Evolutionary conservation across 208 protist genomes (phyloP), one percentile per base, ranked within the genome.

Genomic region (Leishmania lainsoni): DNA sequence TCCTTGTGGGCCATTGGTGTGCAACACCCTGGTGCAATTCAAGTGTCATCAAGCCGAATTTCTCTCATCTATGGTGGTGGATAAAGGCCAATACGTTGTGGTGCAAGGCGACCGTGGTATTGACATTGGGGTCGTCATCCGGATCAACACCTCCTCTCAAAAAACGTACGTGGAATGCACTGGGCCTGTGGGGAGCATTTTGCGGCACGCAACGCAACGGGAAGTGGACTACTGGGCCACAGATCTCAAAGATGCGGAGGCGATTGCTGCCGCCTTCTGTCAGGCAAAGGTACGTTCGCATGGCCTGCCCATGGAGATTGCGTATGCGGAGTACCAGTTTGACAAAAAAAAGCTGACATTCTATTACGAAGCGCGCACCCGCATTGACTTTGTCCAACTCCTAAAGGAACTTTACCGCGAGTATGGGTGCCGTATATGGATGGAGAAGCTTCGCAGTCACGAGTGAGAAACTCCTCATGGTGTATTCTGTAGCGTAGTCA

Each of bases 311-410:
- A 97, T 98, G 91, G 83, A 90, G 17, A 91, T 98, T 74, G 89
- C 86, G 22, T 91, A 96, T n/a, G 92, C 93, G 1, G 94, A 97
- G 76, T 98, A 97, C 76, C 95, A 98, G 81, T 98, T 96, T 80
- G 95, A 98, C 83, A 97, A 97, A 75, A 97, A 98, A 77, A 98
- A 98, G 86, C 90, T 98, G 1, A 98, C 94, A 14, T 98, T 98
- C 77, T 96, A 97, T 87, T 98, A 98, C 86, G 89, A 89, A 20
- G 87, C 95, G 1, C 86, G 87, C 51, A 79, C 81, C 5, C 91
- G 92, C 29, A 90, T 96, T 63, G 92, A 98, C 72, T 98, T 97
- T 83, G 90, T 94, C 14, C 83, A 92, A 78, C 81, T 98, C 22
- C 83, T 96, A 42, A 94, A 97, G 78, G 93, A 96, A 68, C 83